Percentiles rank a stretch among this genome's conserved stretches.
Evolutionary conservation across 163 green algal genomes (phyloP).

Genomic region (Botryococcus braunii): DNA sequence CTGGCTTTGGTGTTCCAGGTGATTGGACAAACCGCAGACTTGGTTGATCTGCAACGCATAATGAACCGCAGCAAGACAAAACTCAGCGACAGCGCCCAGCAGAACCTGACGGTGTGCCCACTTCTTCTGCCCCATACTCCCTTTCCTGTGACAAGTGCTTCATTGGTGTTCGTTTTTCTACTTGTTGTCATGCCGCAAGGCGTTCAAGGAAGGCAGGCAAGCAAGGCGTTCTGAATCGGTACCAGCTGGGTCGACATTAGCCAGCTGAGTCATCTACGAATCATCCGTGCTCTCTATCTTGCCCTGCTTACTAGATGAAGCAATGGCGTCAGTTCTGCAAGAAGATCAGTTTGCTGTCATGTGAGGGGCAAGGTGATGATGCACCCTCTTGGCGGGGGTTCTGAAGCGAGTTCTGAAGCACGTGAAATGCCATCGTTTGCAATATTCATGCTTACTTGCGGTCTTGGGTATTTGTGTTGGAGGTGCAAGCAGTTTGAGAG

Average conservation of each 20-base stretch:
- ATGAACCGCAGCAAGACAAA: neutral
- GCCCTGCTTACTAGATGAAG: neutral
- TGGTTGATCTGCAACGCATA: neutral
- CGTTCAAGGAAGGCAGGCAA: too few species aligned
- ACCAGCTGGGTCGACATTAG: too few species aligned
- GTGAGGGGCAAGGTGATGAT: too few species aligned
- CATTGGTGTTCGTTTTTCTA: neutral
- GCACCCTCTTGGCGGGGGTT: too few species aligned
- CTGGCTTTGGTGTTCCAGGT: too few species aligned
- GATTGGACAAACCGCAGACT: neutral
- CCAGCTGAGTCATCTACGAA: neutral
- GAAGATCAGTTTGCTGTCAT: too few species aligned
- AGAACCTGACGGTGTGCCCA: slow-evolving; percentile 1
- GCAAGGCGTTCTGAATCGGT: too few species aligned
- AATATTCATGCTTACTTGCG: neutral
- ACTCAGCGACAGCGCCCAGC: neutral
- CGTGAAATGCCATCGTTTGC: too few species aligned
- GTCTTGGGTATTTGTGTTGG: neutral
- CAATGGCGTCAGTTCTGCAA: too few species aligned
- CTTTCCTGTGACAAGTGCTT: neutral
- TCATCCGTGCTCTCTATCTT: neutral
- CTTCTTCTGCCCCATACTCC: neutral
- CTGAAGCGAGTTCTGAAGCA: too few species aligned
- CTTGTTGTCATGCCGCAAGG: neutral
- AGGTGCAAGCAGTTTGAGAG: neutral